Percentiles rank a stretch among this genome's conserved stretches.
phyloP scores from a whole-genome alignment of 164 flowering plant genomes.

The Hamamelis virginiana region DNA sequence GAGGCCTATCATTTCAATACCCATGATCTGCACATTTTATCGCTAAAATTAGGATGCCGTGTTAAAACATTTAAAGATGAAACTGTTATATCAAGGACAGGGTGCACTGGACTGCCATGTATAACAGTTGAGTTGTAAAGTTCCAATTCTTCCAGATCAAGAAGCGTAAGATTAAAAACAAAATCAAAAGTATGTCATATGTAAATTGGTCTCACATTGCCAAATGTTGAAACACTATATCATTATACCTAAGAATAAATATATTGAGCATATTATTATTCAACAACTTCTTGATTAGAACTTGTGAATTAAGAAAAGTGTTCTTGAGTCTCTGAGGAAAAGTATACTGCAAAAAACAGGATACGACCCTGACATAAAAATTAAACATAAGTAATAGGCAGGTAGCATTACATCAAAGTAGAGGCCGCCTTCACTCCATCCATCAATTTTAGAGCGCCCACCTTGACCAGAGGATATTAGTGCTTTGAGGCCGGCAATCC shows the following conservation, averaged over 20 bases:
- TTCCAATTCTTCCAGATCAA: background rate
- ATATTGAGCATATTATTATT: background rate
- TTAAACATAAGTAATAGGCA: background rate
- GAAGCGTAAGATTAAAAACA: background rate
- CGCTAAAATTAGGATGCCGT: no score
- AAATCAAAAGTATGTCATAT: background rate
- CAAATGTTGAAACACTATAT: background rate
- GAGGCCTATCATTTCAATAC: no score
- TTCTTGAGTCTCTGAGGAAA: background rate
- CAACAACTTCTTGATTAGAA: no score
- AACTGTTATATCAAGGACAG: background rate
- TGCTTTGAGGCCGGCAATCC: conserved; percentile 91
- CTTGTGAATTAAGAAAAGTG: background rate
- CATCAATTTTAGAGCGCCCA: conserved; percentile 96
- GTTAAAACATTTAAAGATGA: no score
- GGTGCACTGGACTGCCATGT: background rate
- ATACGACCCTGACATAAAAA: background rate
- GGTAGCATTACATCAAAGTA: conserved; percentile 59
- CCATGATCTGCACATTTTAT: no score
- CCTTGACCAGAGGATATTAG: conserved; percentile 73
- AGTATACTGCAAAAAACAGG: background rate
- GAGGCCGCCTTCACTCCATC: conserved; percentile 88
- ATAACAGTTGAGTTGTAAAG: background rate
- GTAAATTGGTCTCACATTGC: background rate
- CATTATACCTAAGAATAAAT: background rate